phyloP scores from a whole-genome alignment of 768 basidiomycete genomes.

The Agrocybe chaxingu region DNA sequence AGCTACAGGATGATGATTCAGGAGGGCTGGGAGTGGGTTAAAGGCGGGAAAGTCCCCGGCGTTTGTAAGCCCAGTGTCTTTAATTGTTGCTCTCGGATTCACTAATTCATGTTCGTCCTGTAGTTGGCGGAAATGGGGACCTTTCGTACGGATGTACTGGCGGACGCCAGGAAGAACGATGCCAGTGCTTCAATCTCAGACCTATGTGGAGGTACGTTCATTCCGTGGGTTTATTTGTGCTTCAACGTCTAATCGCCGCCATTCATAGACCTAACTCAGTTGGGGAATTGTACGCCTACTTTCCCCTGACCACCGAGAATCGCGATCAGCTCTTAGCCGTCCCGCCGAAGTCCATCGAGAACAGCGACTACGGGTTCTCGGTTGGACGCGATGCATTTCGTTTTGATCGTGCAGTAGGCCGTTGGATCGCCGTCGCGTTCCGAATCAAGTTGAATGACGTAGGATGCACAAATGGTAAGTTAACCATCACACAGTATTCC shows the following conservation, averaged over 20 bases:
- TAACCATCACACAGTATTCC: background rate
- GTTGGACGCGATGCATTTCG: slow-evolving; percentile 64
- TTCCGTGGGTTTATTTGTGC: background rate
- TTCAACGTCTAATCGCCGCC: background rate
- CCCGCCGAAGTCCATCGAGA: slow-evolving; percentile 46
- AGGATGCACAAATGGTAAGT: slow-evolving; percentile 54
- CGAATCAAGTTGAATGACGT: slow-evolving; percentile 68
- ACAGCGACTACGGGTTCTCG: slow-evolving; percentile 61
- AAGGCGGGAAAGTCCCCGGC: slow-evolving; percentile 77
- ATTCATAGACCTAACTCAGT: slow-evolving; percentile 40
- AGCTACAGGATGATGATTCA: slow-evolving; percentile 68
- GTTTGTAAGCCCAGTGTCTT: slow-evolving; percentile 45
- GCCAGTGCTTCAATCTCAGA: slow-evolving; percentile 65
- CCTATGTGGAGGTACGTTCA: slow-evolving; percentile 68
- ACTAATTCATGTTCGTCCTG: background rate
- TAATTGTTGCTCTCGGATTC: background rate
- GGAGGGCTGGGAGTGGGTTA: slow-evolving; percentile 61
- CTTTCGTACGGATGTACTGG: slow-evolving; percentile 65
- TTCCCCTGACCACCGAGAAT: slow-evolving; percentile 51
- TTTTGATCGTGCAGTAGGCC: slow-evolving; percentile 46
- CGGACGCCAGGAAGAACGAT: slow-evolving; percentile 59
- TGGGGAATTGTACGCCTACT: slow-evolving; percentile 71
- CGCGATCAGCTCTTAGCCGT: slow-evolving; percentile 37
- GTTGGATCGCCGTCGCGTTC: slow-evolving; percentile 63
- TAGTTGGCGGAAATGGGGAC: slow-evolving; percentile 56